These are phyloP conservation scores for Phytophthora crassamura DNA, from an alignment of 352 stramenopile genomes.

Conservation along the genomic window DNA sequence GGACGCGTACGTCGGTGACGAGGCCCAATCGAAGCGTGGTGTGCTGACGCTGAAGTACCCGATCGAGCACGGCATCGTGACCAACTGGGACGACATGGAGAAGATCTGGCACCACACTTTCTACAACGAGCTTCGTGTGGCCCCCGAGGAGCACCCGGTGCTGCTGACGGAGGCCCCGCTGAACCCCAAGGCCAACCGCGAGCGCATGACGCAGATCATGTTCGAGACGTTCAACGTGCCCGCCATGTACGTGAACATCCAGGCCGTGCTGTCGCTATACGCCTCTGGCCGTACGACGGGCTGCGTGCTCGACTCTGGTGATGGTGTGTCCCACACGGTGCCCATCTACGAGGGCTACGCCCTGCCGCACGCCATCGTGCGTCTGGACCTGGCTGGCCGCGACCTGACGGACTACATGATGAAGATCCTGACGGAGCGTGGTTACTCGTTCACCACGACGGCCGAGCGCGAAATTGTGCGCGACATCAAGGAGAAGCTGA, in stretches of 20 bases:
- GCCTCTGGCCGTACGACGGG: slow-evolving; percentile 95
- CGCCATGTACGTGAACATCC: slow-evolving; percentile 95
- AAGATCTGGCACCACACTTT: slow-evolving; percentile 99
- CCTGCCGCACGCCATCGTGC: slow-evolving; percentile 94
- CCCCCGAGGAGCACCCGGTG: slow-evolving; percentile 97
- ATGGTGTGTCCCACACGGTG: slow-evolving; percentile 93
- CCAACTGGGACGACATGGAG: slow-evolving; percentile 99
- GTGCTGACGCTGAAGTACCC: slow-evolving; percentile 96
- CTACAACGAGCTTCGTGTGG: slow-evolving; percentile 97
- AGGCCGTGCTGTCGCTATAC: slow-evolving; percentile 95
- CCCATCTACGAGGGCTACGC: slow-evolving; percentile 98
- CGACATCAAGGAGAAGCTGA: slow-evolving; percentile 99
- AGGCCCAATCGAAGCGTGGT: slow-evolving; percentile 94
- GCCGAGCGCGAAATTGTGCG: slow-evolving; percentile 94
- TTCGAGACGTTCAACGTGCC: slow-evolving; percentile 97
- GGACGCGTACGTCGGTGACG: slow-evolving; percentile 94
- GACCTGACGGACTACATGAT: slow-evolving; percentile 97
- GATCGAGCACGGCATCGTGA: slow-evolving; percentile 99
- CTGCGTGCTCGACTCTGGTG: slow-evolving; percentile 94
- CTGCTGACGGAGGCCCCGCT: slow-evolving; percentile 94
- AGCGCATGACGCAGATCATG: slow-evolving; percentile 96
- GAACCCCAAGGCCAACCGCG: slow-evolving; percentile 94
- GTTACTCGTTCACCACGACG: slow-evolving; percentile 95
- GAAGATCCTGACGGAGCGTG: slow-evolving; percentile 95
- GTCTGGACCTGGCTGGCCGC: slow-evolving; percentile 93